Percentiles rank a stretch among this genome's conserved stretches.
phyloP scores from a whole-genome alignment of 140 eudicot genomes.

The Flaveria floridana region DNA sequence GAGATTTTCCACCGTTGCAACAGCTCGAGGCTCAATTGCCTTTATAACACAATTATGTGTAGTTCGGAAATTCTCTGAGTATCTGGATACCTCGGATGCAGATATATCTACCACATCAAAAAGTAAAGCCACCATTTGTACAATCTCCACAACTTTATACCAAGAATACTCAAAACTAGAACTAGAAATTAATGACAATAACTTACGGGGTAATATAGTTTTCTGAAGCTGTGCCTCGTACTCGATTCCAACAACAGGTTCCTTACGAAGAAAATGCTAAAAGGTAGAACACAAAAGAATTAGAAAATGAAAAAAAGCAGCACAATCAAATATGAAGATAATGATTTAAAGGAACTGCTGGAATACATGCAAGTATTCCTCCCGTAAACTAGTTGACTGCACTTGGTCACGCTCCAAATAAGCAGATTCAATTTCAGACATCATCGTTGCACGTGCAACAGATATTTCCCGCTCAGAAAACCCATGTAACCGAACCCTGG shows the following conservation, averaged over 20 bases:
- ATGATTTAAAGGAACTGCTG: conserved; percentile 10
- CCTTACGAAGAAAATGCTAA: conserved; percentile 90
- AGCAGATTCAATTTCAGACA: conserved; percentile 97
- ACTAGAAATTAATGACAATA: background rate
- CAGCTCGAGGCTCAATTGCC: conserved; percentile 79
- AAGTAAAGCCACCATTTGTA: conserved; percentile 23
- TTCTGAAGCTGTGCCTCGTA: conserved; percentile 91
- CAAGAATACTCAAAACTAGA: conserved; percentile 19
- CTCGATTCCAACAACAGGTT: conserved; percentile 89
- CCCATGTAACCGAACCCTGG: conserved; percentile 78
- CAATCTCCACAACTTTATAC: background rate
- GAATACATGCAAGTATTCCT: conserved; percentile 73
- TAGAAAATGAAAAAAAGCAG: conserved; percentile 29
- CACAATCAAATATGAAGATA: conserved; percentile 16
- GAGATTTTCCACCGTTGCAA: conserved; percentile 62
- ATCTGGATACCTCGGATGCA: conserved; percentile 77
- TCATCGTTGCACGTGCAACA: conserved; percentile 63
- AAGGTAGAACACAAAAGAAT: conserved; percentile 25
- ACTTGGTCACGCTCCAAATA: conserved; percentile 88
- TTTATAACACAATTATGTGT: conserved; percentile 72
- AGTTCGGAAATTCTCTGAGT: conserved; percentile 68
- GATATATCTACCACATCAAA: conserved; percentile 57
- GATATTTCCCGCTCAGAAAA: conserved; percentile 85
- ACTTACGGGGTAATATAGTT: conserved; percentile 82
- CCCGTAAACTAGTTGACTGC: conserved; percentile 78